Conservation (phyloP, 2,329 filamentous ascomycete species). For the Eurotiales sp. region DNA sequence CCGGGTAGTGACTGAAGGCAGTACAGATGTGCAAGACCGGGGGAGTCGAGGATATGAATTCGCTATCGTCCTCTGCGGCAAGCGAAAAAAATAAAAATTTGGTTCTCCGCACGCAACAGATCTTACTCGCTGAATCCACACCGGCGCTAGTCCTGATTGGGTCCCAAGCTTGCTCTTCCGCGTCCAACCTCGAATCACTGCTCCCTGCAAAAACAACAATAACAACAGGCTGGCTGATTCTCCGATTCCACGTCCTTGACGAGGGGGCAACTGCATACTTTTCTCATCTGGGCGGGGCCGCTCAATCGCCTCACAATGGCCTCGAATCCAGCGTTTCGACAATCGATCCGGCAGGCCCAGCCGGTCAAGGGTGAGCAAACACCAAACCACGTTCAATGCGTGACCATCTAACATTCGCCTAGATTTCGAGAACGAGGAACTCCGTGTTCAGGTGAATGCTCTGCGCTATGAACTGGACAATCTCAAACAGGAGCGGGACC, state of each 20-base stretch:
- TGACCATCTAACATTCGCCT: not conserved
- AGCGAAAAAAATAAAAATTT: slow-evolving; percentile 18
- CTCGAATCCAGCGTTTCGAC: slow-evolving; percentile 32
- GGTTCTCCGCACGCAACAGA: slow-evolving; percentile 14
- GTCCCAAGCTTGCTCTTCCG: slow-evolving; percentile 18
- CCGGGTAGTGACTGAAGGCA: not conserved
- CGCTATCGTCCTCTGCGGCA: slow-evolving; percentile 1
- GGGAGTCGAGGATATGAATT: too few species aligned
- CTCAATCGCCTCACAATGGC: slow-evolving; percentile 22
- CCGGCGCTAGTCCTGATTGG: slow-evolving; percentile 29
- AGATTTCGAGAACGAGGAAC: slow-evolving; percentile 62
- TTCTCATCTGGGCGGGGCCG: not conserved
- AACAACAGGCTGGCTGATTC: not conserved
- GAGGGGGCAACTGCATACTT: not conserved
- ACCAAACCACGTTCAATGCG: not conserved
- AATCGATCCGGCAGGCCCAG: slow-evolving; percentile 33
- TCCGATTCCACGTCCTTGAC: slow-evolving; percentile 11
- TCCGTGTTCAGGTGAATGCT: slow-evolving; percentile 85
- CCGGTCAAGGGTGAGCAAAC: slow-evolving; percentile 27
- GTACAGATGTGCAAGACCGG: not conserved
- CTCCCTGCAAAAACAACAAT: slow-evolving; percentile 12
- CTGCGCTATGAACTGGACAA: slow-evolving; percentile 85
- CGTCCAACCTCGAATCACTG: not conserved
- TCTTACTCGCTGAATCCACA: slow-evolving; percentile 7
- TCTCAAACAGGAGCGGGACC: slow-evolving; percentile 80